A percentile compares a stretch with the other conserved stretches of the same genome.
phyloP scores from a whole-genome alignment of 2,329 filamentous ascomycete species.

The Pseudocercospora ulei region DNA sequence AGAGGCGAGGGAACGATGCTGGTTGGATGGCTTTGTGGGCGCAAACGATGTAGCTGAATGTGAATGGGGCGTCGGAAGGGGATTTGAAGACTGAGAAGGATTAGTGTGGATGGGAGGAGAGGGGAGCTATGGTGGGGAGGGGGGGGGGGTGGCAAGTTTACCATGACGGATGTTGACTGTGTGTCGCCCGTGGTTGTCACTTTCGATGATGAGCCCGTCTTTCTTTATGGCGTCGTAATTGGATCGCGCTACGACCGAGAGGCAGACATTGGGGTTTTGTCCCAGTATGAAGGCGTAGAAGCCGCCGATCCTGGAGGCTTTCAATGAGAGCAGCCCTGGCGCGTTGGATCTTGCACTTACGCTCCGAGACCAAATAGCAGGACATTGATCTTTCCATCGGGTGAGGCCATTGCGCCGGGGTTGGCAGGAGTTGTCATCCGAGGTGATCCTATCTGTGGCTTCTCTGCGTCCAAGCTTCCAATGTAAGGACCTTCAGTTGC shows the following conservation, averaged over 20 bases:
- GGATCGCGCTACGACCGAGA: conserved; percentile 41
- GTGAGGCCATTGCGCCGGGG: conserved; percentile 12
- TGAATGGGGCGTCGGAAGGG: conserved; percentile 28
- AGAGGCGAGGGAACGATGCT: conserved; percentile 33
- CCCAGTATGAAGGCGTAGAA: conserved; percentile 50
- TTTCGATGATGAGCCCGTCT: conserved; percentile 39
- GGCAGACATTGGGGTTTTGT: conserved; percentile 35
- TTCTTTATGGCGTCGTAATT: conserved; percentile 40
- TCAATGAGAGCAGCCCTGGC: background rate
- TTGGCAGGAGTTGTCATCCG: no score
- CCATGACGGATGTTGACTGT: conserved; percentile 26
- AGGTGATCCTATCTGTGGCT: no score
- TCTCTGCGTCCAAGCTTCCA: no score
- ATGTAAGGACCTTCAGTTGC: conserved; percentile 6
- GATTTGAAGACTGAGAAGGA: conserved; percentile 37
- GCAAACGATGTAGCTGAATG: conserved; percentile 43
- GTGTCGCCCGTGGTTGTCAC: conserved; percentile 38
- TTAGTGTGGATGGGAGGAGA: conserved; percentile 1
- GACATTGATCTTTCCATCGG: conserved; percentile 29
- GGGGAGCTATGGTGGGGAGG: background rate
- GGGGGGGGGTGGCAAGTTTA: conserved; percentile 1
- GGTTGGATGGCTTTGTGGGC: conserved; percentile 41
- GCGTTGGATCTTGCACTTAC: conserved; percentile 34
- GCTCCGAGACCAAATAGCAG: conserved; percentile 48
- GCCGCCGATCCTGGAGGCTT: conserved; percentile 44